Evolutionary conservation across 164 flowering plant species (phyloP).

Genomic region (Cinnamomum chago): DNA sequence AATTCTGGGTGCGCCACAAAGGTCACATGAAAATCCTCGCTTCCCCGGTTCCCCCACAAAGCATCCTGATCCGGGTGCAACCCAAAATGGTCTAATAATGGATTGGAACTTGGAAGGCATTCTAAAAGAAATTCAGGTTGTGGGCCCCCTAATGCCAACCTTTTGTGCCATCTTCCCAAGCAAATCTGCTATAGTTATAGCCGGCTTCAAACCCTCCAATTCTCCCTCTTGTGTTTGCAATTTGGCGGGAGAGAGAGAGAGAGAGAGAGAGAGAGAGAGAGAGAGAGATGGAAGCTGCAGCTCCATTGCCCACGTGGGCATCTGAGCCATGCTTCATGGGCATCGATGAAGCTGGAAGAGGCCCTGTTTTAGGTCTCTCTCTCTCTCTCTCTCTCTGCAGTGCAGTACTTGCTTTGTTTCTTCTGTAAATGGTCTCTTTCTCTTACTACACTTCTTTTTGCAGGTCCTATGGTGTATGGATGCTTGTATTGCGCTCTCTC

Average conservation of each 20-base stretch:
- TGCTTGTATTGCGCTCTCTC: slow-evolving; percentile 85
- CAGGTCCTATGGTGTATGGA: slow-evolving; percentile 98
- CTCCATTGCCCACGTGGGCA: slow-evolving; percentile 58
- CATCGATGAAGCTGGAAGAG: slow-evolving; percentile 97
- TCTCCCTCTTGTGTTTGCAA: too few relatives aligned
- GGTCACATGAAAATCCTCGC: too few relatives aligned
- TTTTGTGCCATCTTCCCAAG: too few relatives aligned
- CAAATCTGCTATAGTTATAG: too few relatives aligned
- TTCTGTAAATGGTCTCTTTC: slow-evolving; percentile 1
- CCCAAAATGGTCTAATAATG: too few relatives aligned
- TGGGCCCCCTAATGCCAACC: too few relatives aligned
- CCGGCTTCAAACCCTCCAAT: too few relatives aligned
- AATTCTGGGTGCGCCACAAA: too few relatives aligned
- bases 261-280: neutral
- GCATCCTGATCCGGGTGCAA: too few relatives aligned
- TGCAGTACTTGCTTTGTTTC: neutral
- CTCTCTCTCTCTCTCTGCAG: neutral
- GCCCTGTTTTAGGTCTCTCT: slow-evolving; percentile 80
- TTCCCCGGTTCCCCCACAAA: too few relatives aligned
- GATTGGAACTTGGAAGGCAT: too few relatives aligned
- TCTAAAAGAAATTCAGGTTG: too few relatives aligned
- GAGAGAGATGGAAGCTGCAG: slow-evolving; percentile 14
- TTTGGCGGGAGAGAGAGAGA: neutral
- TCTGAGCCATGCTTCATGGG: slow-evolving; percentile 94
- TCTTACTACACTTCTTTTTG: neutral